A percentile compares a stretch with the other conserved stretches of the same genome.
Conservation (phyloP, 2,329 filamentous ascomycete species). For the Colletotrichum somersetense region DNA sequence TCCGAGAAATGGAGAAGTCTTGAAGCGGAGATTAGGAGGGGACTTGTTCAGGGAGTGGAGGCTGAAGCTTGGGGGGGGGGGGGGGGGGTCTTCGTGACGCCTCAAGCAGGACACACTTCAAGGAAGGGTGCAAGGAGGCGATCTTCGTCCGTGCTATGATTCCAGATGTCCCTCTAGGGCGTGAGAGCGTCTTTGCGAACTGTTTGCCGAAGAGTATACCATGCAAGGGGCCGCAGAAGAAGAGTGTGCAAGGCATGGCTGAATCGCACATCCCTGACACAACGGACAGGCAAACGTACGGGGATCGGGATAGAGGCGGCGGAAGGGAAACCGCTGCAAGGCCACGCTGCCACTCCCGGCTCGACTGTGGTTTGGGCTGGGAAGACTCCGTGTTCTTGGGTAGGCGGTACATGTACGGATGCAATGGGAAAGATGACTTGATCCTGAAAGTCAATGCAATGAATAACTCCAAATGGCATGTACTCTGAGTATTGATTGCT, state of each 20-base stretch:
- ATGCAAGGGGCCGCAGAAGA: conserved; percentile 21
- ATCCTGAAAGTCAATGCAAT: neutral
- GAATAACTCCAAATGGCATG: neutral
- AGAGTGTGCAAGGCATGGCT: conserved; percentile 15
- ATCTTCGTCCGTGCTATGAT: neutral
- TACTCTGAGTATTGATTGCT: neutral
- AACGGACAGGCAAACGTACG: conserved; percentile 9
- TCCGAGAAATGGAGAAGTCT: neutral
- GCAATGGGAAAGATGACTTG: neutral
- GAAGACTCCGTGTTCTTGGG: conserved; percentile 7
- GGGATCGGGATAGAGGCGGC: conserved; percentile 21
- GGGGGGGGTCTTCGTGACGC: too few relatives aligned
- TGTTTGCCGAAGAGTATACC: neutral
- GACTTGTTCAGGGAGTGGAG: neutral
- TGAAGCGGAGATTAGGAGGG: conserved; percentile 3
- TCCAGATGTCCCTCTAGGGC: neutral
- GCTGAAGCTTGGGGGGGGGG: neutral
- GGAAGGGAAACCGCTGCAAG: conserved; percentile 33
- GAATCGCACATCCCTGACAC: conserved; percentile 33
- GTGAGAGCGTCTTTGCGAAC: neutral
- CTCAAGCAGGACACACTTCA: neutral
- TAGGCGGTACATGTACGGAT: neutral
- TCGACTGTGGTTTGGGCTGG: neutral
- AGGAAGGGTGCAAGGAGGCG: neutral
- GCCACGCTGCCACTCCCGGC: conserved; percentile 18